Evolutionary conservation across 2,329 filamentous ascomycete species (phyloP).

Genomic region (Phaeophleospora eucalypticola): DNA sequence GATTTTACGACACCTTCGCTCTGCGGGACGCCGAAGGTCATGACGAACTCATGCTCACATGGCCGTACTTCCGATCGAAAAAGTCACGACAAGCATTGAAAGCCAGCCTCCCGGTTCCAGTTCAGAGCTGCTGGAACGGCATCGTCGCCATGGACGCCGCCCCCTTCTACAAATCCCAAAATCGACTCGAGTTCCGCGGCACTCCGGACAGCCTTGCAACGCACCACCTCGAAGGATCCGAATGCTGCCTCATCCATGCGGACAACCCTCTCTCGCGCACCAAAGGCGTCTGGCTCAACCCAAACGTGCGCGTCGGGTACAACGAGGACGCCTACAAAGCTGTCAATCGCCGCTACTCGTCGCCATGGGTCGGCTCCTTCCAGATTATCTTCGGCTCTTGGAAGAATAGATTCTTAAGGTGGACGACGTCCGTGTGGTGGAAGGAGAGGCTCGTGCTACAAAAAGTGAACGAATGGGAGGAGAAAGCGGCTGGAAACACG

Average conservation of each 20-base stretch:
- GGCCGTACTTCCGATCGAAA: constrained; percentile 56
- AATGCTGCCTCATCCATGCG: constrained; percentile 73
- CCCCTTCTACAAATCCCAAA: constrained; percentile 47
- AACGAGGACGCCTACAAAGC: constrained; percentile 50
- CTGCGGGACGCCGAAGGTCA: constrained; percentile 52
- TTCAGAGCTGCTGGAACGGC: constrained; percentile 65
- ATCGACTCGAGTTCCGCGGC: constrained; percentile 58
- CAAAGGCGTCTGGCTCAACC: constrained; percentile 64
- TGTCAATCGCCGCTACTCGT: constrained; percentile 36
- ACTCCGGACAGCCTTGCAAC: constrained; percentile 57
- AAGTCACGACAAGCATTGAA: constrained; percentile 53
- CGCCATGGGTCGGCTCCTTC: constrained; percentile 28
- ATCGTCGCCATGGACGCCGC: constrained; percentile 48
- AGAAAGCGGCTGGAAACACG: constrained; percentile 23
- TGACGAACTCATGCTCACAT: constrained; percentile 51
- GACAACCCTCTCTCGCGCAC: constrained; percentile 58
- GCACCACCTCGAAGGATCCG: constrained; percentile 67
- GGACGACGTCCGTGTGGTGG: constrained; percentile 36
- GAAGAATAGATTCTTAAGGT: constrained; percentile 53
- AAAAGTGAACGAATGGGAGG: constrained; percentile 16
- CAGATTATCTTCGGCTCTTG: constrained; percentile 55
- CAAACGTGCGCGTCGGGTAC: constrained; percentile 65
- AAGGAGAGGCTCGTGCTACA: constrained; percentile 27
- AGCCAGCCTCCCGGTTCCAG: constrained; percentile 51
- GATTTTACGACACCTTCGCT: constrained; percentile 62